Evolutionary conservation across 2,329 filamentous ascomycete species (phyloP).

Genomic region (Pseudogymnoascus sp.): DNA sequence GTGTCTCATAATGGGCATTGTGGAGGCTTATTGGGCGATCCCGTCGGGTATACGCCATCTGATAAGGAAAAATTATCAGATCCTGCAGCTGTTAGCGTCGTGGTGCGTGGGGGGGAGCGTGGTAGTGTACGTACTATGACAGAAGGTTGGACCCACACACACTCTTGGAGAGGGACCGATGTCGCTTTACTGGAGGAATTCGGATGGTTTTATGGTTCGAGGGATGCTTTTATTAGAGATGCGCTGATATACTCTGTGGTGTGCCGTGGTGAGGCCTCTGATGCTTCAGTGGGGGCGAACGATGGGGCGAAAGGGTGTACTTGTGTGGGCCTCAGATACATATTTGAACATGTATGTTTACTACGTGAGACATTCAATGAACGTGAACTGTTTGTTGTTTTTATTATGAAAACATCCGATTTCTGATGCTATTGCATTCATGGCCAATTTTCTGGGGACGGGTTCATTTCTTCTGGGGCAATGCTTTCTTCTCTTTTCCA

Average conservation of each 20-base stretch:
- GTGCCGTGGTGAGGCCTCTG: not conserved
- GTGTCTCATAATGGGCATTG: not conserved
- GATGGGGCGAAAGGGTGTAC: not conserved
- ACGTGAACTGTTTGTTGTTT: not conserved
- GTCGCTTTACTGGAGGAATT: not conserved
- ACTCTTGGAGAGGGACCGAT: not conserved
- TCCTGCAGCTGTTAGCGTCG: not conserved
- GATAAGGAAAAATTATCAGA: slow-evolving; percentile 7
- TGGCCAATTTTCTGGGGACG: not conserved
- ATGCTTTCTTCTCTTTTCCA: too few relatives aligned
- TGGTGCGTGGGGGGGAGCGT: not conserved
- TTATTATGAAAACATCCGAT: not conserved
- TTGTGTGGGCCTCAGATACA: not conserved
- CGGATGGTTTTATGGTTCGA: not conserved
- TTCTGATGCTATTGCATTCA: not conserved
- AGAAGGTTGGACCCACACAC: not conserved
- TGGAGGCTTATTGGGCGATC: not conserved
- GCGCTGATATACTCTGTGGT: not conserved
- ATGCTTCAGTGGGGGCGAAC: not conserved
- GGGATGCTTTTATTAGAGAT: not conserved
- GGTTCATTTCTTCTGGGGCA: not conserved
- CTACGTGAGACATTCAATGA: not conserved
- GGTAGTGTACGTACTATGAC: not conserved
- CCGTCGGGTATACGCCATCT: not conserved
- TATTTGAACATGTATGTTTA: not conserved